phyloP scores from a whole-genome alignment of 345 rosid species.

The Gossypium herbaceum region DNA sequence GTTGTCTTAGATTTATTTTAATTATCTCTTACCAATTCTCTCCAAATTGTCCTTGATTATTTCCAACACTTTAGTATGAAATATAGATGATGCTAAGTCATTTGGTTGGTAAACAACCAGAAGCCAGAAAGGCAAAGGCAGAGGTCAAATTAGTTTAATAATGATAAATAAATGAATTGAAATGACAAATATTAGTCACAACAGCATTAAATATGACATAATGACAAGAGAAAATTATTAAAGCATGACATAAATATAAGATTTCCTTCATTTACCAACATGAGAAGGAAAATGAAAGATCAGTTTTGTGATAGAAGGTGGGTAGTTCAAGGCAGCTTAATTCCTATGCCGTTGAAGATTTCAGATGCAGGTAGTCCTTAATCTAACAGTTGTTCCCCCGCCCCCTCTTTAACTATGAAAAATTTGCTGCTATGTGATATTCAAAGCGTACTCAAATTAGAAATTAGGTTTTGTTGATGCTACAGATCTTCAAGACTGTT shows the following conservation, averaged over 20 bases:
- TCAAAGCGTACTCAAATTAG: neutral
- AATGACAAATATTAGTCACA: neutral
- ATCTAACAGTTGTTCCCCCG: neutral
- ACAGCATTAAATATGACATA: neutral
- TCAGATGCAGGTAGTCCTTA: neutral
- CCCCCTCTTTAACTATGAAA: neutral
- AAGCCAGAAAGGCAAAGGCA: neutral
- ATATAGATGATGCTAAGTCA: neutral
- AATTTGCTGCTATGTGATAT: neutral
- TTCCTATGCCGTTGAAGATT: neutral
- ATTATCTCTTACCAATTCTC: too few species aligned
- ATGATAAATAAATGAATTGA: neutral
- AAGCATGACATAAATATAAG: neutral
- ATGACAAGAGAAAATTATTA: neutral
- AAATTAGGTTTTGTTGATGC: too few species aligned
- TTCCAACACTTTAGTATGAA: neutral
- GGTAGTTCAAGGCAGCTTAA: neutral
- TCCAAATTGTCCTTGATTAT: neutral
- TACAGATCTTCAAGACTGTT: too few species aligned
- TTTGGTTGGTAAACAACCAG: constrained; percentile 11
- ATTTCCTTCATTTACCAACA: neutral
- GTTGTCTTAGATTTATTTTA: too few species aligned
- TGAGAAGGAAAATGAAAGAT: neutral
- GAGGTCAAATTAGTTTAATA: neutral
- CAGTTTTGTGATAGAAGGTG: neutral